Evolutionary conservation across 1,284 basidiomycete genomes (phyloP).

Genomic region (Puccinia novopanici): DNA sequence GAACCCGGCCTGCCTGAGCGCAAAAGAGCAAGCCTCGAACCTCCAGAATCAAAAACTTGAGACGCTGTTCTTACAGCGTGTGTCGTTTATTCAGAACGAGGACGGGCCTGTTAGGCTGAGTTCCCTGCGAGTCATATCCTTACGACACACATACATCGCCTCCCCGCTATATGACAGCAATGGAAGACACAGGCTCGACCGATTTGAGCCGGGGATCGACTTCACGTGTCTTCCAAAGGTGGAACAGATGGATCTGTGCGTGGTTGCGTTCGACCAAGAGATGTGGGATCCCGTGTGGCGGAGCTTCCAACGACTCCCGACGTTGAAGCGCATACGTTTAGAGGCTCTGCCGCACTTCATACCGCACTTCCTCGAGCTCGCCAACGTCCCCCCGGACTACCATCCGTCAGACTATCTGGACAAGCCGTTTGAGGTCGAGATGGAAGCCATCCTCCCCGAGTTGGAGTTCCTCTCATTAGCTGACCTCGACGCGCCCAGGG

Average conservation of each 20-base stretch:
- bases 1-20: not conserved
- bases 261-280: not conserved
- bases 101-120: not conserved
- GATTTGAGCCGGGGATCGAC: slow-evolving; percentile 8
- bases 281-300: slow-evolving; percentile 23
- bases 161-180: not conserved
- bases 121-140: slow-evolving; percentile 16
- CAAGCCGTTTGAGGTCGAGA: not conserved
- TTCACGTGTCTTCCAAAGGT: slow-evolving; percentile 1
- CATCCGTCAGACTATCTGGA: not conserved
- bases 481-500: not conserved
- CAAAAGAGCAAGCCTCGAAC: not conserved
- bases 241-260: not conserved
- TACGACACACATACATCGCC: not conserved
- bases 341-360: slow-evolving; percentile 19
- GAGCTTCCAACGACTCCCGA: not conserved
- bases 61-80: not conserved
- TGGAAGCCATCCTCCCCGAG: slow-evolving; percentile 20
- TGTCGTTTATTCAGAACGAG: not conserved
- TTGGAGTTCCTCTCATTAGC: slow-evolving; percentile 21
- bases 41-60: slow-evolving; percentile 1
- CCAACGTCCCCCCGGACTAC: slow-evolving; percentile 12
- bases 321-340: slow-evolving; percentile 1
- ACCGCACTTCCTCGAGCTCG: slow-evolving; percentile 2
- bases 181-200: not conserved